Evolutionary conservation across 495 filamentous ascomycete genomes (phyloP), one percentile per base, ranked within the genome.

Genomic region (Aspergillus saccharolyticus): DNA sequence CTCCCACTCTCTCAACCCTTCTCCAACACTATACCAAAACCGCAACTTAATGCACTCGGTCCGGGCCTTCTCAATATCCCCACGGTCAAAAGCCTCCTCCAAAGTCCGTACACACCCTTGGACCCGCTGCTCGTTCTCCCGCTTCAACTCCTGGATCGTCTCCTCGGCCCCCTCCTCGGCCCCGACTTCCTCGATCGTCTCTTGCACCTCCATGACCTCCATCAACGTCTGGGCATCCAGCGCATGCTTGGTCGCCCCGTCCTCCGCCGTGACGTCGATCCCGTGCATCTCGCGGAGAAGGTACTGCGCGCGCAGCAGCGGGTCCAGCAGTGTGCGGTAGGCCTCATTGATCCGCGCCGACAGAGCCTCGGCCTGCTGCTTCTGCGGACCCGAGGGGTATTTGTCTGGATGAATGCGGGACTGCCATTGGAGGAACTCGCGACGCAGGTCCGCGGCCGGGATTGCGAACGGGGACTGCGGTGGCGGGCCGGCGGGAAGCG

Each of bases 21-120:
- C 87, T 49, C 82, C 80, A 50, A 98, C 83, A 79, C 91, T 94
- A 65, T 85, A 78, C 94, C 94, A 97, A 77, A 96, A 98, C 72
- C 90, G 78, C 79, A 97, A 74, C 70, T 80, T 74, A 7, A 95
- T 84, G 44, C 83, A 83, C 80, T 93, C 90, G 56, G 54, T 65
- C 74, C 78, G 83, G 30, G 90, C 94, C 17, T 28, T 69, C 62
- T 83, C 79, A 48, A 88, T 63, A 74, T 95, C 85, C 42, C 85
- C 88, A 7, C 44, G 52, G 66, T 66, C 74, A 71, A 97, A 91
- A n/a, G 82, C 78, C 51, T 66, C 65, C 42, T 77, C 87, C 18
- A 98, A 61, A 21, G 57, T 62, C 49, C 63, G 60, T 68, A 91
- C 85, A 54, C 83, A 83, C 63, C 67, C 76, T 48, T 49, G 53